Evolutionary conservation across 306 rosid genomes (phyloP), one percentile per base, ranked within the genome.

Genomic region (Vigna mungo): DNA sequence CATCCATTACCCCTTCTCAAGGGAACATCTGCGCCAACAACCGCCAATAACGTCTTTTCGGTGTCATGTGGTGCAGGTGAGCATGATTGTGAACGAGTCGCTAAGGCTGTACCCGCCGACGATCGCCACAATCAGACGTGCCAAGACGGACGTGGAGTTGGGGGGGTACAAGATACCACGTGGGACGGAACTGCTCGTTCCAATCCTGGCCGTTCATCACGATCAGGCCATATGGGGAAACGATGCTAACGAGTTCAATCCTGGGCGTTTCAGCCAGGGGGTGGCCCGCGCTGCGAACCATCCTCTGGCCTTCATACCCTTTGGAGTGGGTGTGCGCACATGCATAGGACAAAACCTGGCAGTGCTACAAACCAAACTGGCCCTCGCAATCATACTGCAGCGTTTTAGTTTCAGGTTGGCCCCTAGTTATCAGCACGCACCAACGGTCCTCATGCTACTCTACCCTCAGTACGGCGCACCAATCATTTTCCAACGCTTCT

Each of bases 391-490:
- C 80, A 85, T 96, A 83, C 85, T 96, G 23, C 98, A 90, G 83
- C 96, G 98, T 43, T 91, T 96, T 90, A 79, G 85, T 3, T 96
- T 96, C 81, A 86, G 87, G 75, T 74, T 96, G 84, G 90, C 98
- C 80, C 97, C 98, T 4, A 84, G 83, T 69, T 96, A 96, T 82
- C 96, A 87, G 43, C 99, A 96, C 17, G 99, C 97, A 15, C 99
- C 99, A 34, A 89, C 99, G 68, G 99, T 96, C 58, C 87, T 89
- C 77, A 96, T 96, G 98, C 84, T 93, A 30, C 98, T 96, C 20
- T 85, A 96, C 76, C 99, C 99, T 13, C 99, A 96, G 68, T 69
- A 96, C 54, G 99, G 99, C 8, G 99, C 98, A 0, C 99, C 99
- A 44, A 74, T 96, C 78, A 73, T 89, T 25, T 89, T 96, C 79